A percentile compares a stretch with the other conserved stretches of the same genome.
phyloP scores from a whole-genome alignment of 371 early-diverging fungal species.

The Conidiobolus incongruus region DNA sequence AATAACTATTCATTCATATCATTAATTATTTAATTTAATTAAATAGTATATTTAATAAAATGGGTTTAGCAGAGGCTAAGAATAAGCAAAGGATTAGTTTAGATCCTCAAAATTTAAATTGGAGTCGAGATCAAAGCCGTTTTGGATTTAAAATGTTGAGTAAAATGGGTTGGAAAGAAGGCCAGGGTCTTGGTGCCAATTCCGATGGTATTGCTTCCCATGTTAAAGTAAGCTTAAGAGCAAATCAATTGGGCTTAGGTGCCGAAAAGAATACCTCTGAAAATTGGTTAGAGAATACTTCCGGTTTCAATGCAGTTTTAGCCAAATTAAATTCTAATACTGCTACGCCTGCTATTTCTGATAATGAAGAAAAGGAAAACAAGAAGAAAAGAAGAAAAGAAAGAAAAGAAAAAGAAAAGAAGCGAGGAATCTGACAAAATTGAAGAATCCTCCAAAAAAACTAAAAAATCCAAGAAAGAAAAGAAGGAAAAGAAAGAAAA shows the following conservation, averaged over 20 bases:
- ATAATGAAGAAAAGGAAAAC: too few species aligned
- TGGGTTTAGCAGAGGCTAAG: constrained; percentile 34
- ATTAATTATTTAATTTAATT: too few species aligned
- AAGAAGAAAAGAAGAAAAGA: constrained; percentile 3
- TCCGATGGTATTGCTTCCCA: constrained; percentile 60
- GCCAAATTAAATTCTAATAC: constrained; percentile 35
- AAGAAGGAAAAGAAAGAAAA: constrained; percentile 13
- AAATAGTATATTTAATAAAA: too few species aligned
- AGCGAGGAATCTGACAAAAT: constrained; percentile 12
- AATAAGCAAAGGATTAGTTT: constrained; percentile 55
- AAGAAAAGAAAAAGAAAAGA: constrained; percentile 6
- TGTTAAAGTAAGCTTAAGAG: constrained; percentile 56
- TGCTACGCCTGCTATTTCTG: constrained; percentile 10
- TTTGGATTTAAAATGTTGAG: constrained; percentile 77
- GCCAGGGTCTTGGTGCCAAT: constrained; percentile 77
- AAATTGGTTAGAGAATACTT: constrained; percentile 85
- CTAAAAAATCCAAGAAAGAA: constrained; percentile 11
- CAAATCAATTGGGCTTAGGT: constrained; percentile 66
- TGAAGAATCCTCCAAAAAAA: constrained; percentile 12
- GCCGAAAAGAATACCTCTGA: constrained; percentile 64
- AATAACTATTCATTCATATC: too few species aligned
- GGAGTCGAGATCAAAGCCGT: constrained; percentile 27
- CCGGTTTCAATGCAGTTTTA: constrained; percentile 67
- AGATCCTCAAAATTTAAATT: constrained; percentile 82
- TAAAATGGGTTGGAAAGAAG: constrained; percentile 91